A percentile compares a stretch with the other conserved stretches of the same genome.
These are phyloP conservation scores for Zygosaccharomyces pseudorouxii DNA, from an alignment of 805 yeast genomes.

Conservation along the genomic window DNA sequence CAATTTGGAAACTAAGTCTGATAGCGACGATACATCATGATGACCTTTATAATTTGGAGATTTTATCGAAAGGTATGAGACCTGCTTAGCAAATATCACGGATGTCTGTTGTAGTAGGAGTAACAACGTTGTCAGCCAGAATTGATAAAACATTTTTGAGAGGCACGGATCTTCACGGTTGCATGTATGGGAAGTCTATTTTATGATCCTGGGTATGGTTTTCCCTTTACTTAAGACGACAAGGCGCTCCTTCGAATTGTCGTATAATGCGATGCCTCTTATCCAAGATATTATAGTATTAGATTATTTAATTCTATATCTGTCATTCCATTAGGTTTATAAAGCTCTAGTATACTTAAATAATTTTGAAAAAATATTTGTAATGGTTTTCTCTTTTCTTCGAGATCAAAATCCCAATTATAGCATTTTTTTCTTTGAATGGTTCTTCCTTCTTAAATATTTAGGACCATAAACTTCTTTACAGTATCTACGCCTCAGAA, in stretches of 20 bases:
- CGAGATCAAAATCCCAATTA: not conserved
- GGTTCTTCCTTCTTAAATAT: not conserved
- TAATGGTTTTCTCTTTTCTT: not conserved
- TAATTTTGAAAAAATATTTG: too few species aligned
- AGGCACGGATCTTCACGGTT: not conserved
- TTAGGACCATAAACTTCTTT: not conserved
- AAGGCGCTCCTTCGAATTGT: not conserved
- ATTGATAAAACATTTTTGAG: not conserved
- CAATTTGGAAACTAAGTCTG: constrained; percentile 8
- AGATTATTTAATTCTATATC: not conserved
- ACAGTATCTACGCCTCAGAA: not conserved
- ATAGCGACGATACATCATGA: constrained; percentile 6
- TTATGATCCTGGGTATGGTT: not conserved
- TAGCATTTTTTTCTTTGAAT: not conserved
- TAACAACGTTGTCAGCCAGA: not conserved
- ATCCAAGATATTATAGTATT: not conserved
- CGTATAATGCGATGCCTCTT: not conserved
- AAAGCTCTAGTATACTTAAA: not conserved
- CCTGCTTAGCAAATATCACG: constrained; percentile 3
- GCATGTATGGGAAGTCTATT: not conserved
- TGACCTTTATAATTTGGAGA: constrained; percentile 11
- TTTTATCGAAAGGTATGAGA: constrained; percentile 16
- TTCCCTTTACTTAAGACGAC: not conserved
- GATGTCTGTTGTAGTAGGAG: constrained; percentile 8
- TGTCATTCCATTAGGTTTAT: not conserved